phyloP scores from a whole-genome alignment of 1,139 yeast genomes.

The Nakaseomyces glabratus region DNA sequence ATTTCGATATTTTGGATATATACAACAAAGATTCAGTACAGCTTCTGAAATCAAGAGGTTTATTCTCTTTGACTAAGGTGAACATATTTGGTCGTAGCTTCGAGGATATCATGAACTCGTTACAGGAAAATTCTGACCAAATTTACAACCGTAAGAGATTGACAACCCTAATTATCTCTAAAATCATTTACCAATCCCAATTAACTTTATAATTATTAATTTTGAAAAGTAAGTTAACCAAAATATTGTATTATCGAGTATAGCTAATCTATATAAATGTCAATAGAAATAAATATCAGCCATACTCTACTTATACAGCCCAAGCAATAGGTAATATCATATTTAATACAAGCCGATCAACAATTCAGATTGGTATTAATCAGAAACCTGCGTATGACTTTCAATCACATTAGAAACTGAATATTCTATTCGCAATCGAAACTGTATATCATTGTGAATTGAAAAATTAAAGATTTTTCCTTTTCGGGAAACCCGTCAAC shows the following conservation, averaged over 20 bases:
- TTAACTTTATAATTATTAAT: neutral
- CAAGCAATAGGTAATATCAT: too few relatives aligned
- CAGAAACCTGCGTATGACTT: too few relatives aligned
- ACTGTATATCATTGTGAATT: too few relatives aligned
- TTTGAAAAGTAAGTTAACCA: neutral
- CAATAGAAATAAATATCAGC: too few relatives aligned
- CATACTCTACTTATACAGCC: too few relatives aligned
- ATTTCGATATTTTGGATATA: slow-evolving; percentile 23
- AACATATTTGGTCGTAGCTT: slow-evolving; percentile 18
- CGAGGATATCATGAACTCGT: slow-evolving; percentile 12
- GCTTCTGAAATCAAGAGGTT: slow-evolving; percentile 23
- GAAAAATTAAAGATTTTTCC: slow-evolving; percentile 2
- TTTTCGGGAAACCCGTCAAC: slow-evolving; percentile 1
- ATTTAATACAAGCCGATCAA: too few relatives aligned
- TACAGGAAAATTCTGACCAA: slow-evolving; percentile 15
- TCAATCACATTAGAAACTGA: too few relatives aligned
- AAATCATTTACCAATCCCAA: slow-evolving; percentile 30
- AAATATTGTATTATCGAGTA: too few relatives aligned
- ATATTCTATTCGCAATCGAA: too few relatives aligned
- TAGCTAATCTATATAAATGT: too few relatives aligned
- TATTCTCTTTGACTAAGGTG: slow-evolving; percentile 30
- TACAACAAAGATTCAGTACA: slow-evolving; percentile 21
- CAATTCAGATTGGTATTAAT: too few relatives aligned
- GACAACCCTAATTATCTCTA: slow-evolving; percentile 20
- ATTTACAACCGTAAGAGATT: slow-evolving; percentile 24